Percentiles rank a stretch among this genome's conserved stretches.
phyloP scores from a whole-genome alignment of 2,329 filamentous ascomycete genomes.

The Didymella keratinophila region DNA sequence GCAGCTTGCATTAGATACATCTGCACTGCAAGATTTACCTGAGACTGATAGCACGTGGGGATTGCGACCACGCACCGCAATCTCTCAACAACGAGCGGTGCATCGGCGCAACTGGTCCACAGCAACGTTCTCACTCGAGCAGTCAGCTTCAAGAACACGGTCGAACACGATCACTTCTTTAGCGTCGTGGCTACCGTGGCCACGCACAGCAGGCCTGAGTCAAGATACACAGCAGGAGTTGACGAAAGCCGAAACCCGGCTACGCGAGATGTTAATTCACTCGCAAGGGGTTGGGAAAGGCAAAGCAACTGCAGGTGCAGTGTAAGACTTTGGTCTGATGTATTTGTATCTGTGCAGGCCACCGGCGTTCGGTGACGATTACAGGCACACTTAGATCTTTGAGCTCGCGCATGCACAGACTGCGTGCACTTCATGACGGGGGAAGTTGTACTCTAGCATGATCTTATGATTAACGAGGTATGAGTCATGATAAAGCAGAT shows the following conservation, averaged over 20 bases:
- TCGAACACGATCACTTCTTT: slow-evolving; percentile 43
- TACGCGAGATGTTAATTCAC: slow-evolving; percentile 44
- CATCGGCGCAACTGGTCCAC: slow-evolving; percentile 38
- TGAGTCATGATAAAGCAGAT: slow-evolving; percentile 7
- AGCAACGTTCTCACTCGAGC: slow-evolving; percentile 27
- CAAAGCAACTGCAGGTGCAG: slow-evolving; percentile 35
- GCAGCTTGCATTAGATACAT: slow-evolving; percentile 46
- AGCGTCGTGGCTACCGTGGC: slow-evolving; percentile 49
- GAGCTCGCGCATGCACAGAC: not conserved
- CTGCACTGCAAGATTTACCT: slow-evolving; percentile 36
- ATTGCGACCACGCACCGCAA: slow-evolving; percentile 23
- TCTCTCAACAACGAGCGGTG: slow-evolving; percentile 19
- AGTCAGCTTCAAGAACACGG: slow-evolving; percentile 26
- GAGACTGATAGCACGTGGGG: slow-evolving; percentile 15
- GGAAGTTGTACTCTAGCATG: slow-evolving; percentile 12
- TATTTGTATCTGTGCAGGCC: slow-evolving; percentile 1
- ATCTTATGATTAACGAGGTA: slow-evolving; percentile 20
- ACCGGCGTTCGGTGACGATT: not conserved
- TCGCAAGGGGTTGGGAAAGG: slow-evolving; percentile 39
- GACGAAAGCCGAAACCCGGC: slow-evolving; percentile 41
- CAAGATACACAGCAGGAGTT: slow-evolving; percentile 31
- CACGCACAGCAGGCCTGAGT: slow-evolving; percentile 32
- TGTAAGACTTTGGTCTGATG: slow-evolving; percentile 18
- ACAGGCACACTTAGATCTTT: not conserved
- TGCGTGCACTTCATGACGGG: slow-evolving; percentile 5